Base-by-base conservation (phyloP, 345 rosid genomes). In the Erucastrum elatum region DNA sequence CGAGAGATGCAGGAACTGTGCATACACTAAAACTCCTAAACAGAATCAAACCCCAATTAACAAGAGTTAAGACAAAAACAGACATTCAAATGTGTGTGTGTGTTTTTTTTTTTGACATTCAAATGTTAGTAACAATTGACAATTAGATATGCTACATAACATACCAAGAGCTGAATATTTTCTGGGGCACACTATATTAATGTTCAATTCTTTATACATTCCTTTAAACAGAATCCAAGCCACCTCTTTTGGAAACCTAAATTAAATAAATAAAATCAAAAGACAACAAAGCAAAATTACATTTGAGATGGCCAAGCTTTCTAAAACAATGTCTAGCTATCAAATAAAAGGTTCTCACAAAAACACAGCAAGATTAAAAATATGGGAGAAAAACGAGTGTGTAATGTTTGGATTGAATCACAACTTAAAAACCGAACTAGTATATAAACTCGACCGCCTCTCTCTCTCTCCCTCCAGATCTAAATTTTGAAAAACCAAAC, bases 201-300 rank as follows among this genome's bases (percentile, higher is more conserved):
- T 78, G n/a, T 70, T 44, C 75, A 94, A 83, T 71, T 88, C 88
- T 74, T 86, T 92, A 85, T 88, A 90, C 65, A 64, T 58, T 75
- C 97, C 97, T 71, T 82, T 83, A 77, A 92, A 94, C 71, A 91
- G 80, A 72, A 92, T 66, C 98, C 98, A 94, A 46, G 97, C 86
- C 66, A 89, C 92, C 21, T 91, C 97, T 81, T 87, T 63, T 7
- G 96, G 97, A 75, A 90, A 94, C 86, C 98, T 94, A 21, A 49
- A 49, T 77, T 8, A 80, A 74, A 39, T 1, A 39, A 41, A 41
- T 10, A 8, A 41, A 49, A 49, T 44, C 65, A 21, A 21, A 21
- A 21, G 21, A 21, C 21, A 21, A 21, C 21, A 21, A 21, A 21
- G 21, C 21, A 21, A 21, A 72, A 13, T 66, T 61, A 56, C 71